Percentiles rank a stretch among this genome's conserved stretches.
phyloP scores from a whole-genome alignment of 2,329 filamentous ascomycete genomes.

The Grosmannia serpens region DNA sequence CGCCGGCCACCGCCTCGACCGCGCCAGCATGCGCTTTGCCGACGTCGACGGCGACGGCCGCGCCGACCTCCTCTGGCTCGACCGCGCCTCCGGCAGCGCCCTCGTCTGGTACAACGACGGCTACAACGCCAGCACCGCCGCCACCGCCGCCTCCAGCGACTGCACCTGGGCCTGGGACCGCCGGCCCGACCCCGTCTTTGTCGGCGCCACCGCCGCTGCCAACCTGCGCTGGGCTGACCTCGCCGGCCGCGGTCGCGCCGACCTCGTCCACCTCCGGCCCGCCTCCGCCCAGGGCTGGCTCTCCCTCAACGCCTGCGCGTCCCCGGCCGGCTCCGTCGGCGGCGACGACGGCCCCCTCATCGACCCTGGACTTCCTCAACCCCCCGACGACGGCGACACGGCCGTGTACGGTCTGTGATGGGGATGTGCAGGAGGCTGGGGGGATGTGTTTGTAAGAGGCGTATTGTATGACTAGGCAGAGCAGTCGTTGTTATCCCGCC shows the following conservation, averaged over 20 bases:
- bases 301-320: background rate
- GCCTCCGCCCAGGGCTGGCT: background rate
- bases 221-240: background rate
- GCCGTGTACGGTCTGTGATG: no score
- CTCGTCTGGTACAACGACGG: slow-evolving; percentile 16
- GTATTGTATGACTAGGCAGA: no score
- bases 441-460: no score
- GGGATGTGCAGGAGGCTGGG: no score
- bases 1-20: background rate
- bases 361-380: background rate
- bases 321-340: background rate
- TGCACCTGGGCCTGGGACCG: background rate
- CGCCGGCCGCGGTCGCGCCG: background rate
- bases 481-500: no score
- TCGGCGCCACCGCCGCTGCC: background rate
- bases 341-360: background rate
- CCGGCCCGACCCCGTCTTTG: background rate
- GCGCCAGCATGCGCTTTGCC: slow-evolving; percentile 4
- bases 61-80: slow-evolving; percentile 17
- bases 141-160: background rate
- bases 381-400: no score
- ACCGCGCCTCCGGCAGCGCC: slow-evolving; percentile 19
- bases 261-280: background rate
- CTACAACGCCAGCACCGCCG: background rate
- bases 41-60: slow-evolving; percentile 17